A percentile compares a stretch with the other conserved stretches of the same genome.
phyloP scores from a whole-genome alignment of 2,329 filamentous ascomycete genomes.

The Oidium heveae region DNA sequence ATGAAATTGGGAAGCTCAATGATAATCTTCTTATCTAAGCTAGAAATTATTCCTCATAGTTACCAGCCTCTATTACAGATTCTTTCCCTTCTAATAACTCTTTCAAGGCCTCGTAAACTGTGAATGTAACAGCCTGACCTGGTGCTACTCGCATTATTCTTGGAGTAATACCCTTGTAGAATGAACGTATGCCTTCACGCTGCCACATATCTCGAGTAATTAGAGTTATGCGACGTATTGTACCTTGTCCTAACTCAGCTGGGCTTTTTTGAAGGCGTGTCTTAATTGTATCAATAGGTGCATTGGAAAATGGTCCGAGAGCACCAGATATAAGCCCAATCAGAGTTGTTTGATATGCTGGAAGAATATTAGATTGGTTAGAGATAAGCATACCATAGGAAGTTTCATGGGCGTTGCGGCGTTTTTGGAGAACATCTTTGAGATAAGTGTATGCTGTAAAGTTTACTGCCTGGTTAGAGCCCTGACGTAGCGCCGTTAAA shows the following conservation, averaged over 20 bases:
- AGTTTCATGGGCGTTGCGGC: conserved; percentile 38
- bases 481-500: conserved; percentile 78
- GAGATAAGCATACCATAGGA: background rate
- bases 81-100: conserved; percentile 41
- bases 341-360: conserved; percentile 69
- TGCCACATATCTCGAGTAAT: conserved; percentile 65
- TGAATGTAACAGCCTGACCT: conserved; percentile 60
- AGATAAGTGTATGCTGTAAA: conserved; percentile 95
- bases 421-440: conserved; percentile 49
- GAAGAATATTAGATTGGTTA: conserved; percentile 31
- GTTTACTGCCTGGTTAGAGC: conserved; percentile 93
- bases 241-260: conserved; percentile 56
- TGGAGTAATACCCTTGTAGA: conserved; percentile 98
- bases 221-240: conserved; percentile 47
- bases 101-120: conserved; percentile 56
- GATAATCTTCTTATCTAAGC: too few relatives aligned
- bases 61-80: conserved; percentile 30
- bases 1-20: too few relatives aligned
- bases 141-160: conserved; percentile 93
- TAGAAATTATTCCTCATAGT: conserved; percentile 35
- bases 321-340: conserved; percentile 76
- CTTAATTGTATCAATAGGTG: conserved; percentile 98
- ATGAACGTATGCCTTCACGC: conserved; percentile 73
- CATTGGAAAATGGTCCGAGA: conserved; percentile 88
- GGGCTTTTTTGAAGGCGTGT: conserved; percentile 81